Percentiles rank a stretch among this genome's conserved stretches.
Evolutionary conservation across 441 rosid genomes (phyloP).

Genomic region (Pelargonium exstipulatum): DNA sequence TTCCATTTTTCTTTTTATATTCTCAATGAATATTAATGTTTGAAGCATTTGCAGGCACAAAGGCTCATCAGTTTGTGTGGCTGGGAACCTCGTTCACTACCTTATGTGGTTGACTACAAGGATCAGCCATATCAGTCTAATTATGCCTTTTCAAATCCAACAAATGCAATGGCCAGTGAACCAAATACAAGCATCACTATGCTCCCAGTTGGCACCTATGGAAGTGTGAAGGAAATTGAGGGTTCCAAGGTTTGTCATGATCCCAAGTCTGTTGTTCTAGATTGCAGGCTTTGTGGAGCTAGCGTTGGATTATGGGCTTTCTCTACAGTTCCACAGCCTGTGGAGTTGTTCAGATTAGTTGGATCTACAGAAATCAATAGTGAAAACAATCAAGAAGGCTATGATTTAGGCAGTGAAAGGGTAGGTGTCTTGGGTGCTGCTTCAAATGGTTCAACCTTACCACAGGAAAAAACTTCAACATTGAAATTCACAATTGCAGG

Average conservation of each 20-base stretch:
- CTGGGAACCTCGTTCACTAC: conserved; percentile 80
- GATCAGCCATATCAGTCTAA: conserved; percentile 33
- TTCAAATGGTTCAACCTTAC: conserved; percentile 24
- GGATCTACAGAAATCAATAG: conserved; percentile 50
- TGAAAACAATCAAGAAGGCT: conserved; percentile 27
- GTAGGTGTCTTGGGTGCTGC: conserved; percentile 20
- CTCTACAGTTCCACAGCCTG: conserved; percentile 50
- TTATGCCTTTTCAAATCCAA: conserved; percentile 34
- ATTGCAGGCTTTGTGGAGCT: conserved; percentile 92
- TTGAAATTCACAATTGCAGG: conserved; percentile 81
- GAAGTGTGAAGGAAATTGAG: conserved; percentile 31
- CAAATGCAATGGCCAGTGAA: conserved; percentile 33
- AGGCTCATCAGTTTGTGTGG: conserved; percentile 80
- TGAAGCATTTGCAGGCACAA: conserved; percentile 53
- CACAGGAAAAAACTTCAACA: conserved; percentile 30
- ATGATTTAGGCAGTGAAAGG: conserved; percentile 28
- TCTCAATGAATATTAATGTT: conserved; percentile 19
- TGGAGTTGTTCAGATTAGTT: conserved; percentile 67
- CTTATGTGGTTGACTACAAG: conserved; percentile 71
- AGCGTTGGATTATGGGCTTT: conserved; percentile 89
- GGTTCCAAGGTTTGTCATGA: conserved; percentile 32
- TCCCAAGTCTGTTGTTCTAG: conserved; percentile 73
- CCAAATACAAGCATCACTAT: conserved; percentile 34
- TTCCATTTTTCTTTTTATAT: conserved; percentile 13
- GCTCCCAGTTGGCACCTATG: conserved; percentile 24